Percentiles rank a stretch among this genome's conserved stretches.
Conservation (phyloP, 495 filamentous ascomycete genomes). For the Jackrogersella multiformis region DNA sequence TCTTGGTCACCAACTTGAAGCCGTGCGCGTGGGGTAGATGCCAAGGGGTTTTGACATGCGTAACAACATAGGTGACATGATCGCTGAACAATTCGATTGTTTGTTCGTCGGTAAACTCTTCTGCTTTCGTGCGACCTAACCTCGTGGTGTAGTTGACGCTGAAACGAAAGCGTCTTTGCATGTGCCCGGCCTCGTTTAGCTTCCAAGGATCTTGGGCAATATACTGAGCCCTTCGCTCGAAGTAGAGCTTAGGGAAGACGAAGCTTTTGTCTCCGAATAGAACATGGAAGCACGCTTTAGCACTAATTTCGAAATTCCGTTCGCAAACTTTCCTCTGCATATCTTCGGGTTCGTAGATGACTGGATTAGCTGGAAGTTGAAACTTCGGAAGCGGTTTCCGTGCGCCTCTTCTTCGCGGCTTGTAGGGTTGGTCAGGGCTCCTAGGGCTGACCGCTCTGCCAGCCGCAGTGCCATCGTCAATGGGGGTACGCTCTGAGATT, state of each 20-base stretch:
- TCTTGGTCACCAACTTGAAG: slow-evolving; percentile 87
- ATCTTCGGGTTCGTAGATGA: slow-evolving; percentile 82
- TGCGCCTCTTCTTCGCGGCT: slow-evolving; percentile 62
- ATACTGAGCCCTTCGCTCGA: slow-evolving; percentile 81
- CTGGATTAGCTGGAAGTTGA: slow-evolving; percentile 82
- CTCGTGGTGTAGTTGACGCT: slow-evolving; percentile 73
- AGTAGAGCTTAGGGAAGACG: slow-evolving; percentile 90
- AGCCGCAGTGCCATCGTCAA: slow-evolving; percentile 62
- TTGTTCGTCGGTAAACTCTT: slow-evolving; percentile 81
- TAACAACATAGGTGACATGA: slow-evolving; percentile 94
- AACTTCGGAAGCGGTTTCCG: slow-evolving; percentile 74
- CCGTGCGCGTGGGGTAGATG: slow-evolving; percentile 81
- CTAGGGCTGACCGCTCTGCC: slow-evolving; percentile 55
- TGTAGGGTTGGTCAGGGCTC: slow-evolving; percentile 66
- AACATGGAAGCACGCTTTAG: slow-evolving; percentile 94
- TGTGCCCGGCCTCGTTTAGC: slow-evolving; percentile 69
- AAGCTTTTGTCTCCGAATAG: slow-evolving; percentile 95
- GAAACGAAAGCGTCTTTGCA: slow-evolving; percentile 82
- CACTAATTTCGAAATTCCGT: slow-evolving; percentile 82
- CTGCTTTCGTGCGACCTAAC: slow-evolving; percentile 66
- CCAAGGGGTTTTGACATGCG: slow-evolving; percentile 88
- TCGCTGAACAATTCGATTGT: slow-evolving; percentile 92
- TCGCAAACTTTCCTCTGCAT: slow-evolving; percentile 77
- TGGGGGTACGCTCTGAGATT: slow-evolving; percentile 69
- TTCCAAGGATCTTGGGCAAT: slow-evolving; percentile 88